Conservation (phyloP, 345 rosid species). For the Aethionema arabicum region DNA sequence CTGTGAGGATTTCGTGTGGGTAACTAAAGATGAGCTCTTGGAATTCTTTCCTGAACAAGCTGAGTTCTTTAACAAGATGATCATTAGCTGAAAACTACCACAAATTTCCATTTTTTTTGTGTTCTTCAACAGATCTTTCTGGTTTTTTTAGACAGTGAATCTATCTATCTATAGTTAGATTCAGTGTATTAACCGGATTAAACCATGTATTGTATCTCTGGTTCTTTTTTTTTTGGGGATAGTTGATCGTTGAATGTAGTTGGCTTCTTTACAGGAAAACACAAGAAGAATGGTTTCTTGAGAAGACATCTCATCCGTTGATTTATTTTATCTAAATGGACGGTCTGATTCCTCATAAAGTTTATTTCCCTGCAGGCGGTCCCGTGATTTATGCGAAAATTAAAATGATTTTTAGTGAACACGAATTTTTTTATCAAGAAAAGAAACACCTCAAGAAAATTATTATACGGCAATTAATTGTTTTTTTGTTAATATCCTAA, state of each 20-base stretch:
- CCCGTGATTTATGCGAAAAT: too few species aligned
- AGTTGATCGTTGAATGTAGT: conserved; percentile 73
- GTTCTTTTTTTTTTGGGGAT: background rate
- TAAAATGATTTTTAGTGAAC: too few species aligned
- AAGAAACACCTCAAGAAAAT: too few species aligned
- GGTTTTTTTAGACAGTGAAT: conserved; percentile 15
- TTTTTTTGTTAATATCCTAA: background rate
- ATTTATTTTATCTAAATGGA: conserved; percentile 49
- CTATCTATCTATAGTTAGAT: background rate
- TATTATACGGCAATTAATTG: too few species aligned
- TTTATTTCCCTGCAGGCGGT: too few species aligned
- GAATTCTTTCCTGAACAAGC: conserved; percentile 83
- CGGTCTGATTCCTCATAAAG: conserved; percentile 24
- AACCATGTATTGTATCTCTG: conserved; percentile 20
- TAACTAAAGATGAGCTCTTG: conserved; percentile 86
- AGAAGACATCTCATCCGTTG: conserved; percentile 30
- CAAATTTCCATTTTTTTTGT: background rate
- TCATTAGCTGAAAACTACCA: conserved; percentile 58
- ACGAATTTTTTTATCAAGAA: too few species aligned
- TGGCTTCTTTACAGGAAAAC: conserved; percentile 41
- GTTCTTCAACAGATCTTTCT: conserved; percentile 2
- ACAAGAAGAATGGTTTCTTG: background rate
- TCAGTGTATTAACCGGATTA: conserved; percentile 21
- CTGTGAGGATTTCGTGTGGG: conserved; percentile 85
- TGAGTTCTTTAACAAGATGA: conserved; percentile 73